phyloP scores from a whole-genome alignment of 805 yeast species.

The Lipomyces starkeyi region DNA sequence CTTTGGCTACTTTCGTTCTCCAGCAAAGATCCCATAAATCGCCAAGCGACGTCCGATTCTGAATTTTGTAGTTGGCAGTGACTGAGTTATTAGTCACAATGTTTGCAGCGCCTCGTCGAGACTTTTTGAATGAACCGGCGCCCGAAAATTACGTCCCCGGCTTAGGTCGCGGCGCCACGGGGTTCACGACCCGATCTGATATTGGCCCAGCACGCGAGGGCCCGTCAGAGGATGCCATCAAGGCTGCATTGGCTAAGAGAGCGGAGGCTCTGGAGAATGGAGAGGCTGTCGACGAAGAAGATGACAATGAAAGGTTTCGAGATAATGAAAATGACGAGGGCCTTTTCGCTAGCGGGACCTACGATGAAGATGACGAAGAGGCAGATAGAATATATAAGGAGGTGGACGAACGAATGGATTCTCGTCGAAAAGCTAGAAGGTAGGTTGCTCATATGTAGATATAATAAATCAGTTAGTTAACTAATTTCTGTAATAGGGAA shows the following conservation, averaged over 20 bases:
- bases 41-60: neutral
- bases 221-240: conserved; percentile 49
- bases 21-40: too few species aligned
- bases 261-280: conserved; percentile 40
- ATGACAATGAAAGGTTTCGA: conserved; percentile 45
- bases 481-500: conserved; percentile 32
- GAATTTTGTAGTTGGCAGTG: neutral
- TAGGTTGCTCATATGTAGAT: conserved; percentile 4
- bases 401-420: conserved; percentile 62
- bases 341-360: conserved; percentile 41
- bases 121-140: conserved; percentile 79
- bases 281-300: conserved; percentile 39
- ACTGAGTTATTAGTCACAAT: conserved; percentile 12
- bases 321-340: conserved; percentile 48
- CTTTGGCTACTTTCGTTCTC: too few species aligned
- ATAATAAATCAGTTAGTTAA: neutral
- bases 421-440: conserved; percentile 41
- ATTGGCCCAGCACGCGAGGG: conserved; percentile 57
- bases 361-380: conserved; percentile 70
- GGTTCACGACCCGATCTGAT: conserved; percentile 86
- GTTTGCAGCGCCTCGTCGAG: conserved; percentile 38
- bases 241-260: conserved; percentile 40
- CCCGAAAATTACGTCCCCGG: conserved; percentile 94
- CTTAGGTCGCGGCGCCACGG: conserved; percentile 92
- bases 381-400: conserved; percentile 73